Conservation (phyloP, 768 basidiomycete genomes). For the Cyclocybe aegerita region DNA sequence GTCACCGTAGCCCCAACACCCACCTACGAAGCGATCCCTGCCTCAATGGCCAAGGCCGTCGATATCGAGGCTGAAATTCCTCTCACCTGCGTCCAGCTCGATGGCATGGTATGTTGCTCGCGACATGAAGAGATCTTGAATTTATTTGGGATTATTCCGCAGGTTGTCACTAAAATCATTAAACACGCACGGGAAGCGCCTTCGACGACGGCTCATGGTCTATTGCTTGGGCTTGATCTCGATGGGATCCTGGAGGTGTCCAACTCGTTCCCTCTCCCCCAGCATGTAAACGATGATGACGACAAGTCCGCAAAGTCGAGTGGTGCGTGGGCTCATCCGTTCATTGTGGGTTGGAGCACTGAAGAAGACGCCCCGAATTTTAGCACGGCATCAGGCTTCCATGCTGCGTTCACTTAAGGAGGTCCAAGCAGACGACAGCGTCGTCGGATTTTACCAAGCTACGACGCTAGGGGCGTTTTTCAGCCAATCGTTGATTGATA, state of each 20-base stretch:
- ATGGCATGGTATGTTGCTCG: conserved; percentile 67
- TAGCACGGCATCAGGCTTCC: conserved; percentile 78
- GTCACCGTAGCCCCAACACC: conserved; percentile 62
- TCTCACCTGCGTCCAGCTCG: conserved; percentile 76
- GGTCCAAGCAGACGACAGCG: conserved; percentile 87
- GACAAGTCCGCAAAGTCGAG: conserved; percentile 77
- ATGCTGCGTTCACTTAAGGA: conserved; percentile 90
- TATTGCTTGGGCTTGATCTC: conserved; percentile 88
- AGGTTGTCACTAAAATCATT: conserved; percentile 93
- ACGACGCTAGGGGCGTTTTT: conserved; percentile 84
- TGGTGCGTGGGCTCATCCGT: conserved; percentile 46
- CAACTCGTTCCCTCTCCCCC: conserved; percentile 84
- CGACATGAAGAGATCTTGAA: not conserved
- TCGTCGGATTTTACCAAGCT: conserved; percentile 94
- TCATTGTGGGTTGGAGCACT: not conserved
- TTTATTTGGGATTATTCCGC: too few species aligned
- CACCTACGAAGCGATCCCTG: conserved; percentile 83
- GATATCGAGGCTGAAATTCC: conserved; percentile 92
- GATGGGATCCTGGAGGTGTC: conserved; percentile 90
- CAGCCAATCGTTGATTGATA: conserved; percentile 77
- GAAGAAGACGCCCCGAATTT: too few species aligned
- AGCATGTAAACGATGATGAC: conserved; percentile 72
- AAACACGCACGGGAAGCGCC: conserved; percentile 86
- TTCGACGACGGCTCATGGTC: conserved; percentile 74
- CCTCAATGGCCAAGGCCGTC: conserved; percentile 89